Evolutionary conservation across 768 basidiomycete genomes (phyloP), one percentile per base, ranked within the genome.

Genomic region (Tylopilus felleus): DNA sequence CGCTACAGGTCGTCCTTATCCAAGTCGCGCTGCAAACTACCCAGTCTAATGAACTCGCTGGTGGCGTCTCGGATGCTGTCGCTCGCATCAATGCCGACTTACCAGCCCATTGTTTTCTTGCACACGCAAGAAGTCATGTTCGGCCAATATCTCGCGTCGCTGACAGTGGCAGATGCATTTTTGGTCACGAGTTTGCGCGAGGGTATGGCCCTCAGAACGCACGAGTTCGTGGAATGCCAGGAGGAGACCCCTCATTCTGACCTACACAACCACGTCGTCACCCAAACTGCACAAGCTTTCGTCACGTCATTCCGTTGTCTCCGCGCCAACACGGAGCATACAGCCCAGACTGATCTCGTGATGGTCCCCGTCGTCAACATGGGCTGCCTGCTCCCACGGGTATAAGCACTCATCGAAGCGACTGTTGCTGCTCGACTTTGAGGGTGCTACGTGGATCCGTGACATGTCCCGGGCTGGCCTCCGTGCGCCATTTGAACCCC

Each of bases 21-120:
- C 93, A 94, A 71, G 86, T 94, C 5, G 91, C 93, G 0, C 77
- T 94, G 4, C 86, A 89, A 57, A 93, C 91, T 0, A 88, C 88
- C 1, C 81, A 88, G 57, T 80, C 79, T 57, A 89, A 88, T 63
- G 89, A 92, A 60, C 65, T 81, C 2, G 85, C 88, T 0, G 87
- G 86, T 3, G 81, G 81, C 39, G 87, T 91, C 5, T 78, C 86
- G 7, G 88, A 91, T 58, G 62, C 61, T 16, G 86, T 93, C 49
- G 81, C 90, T 1, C 83, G 86, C 31, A 84, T 94, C 72, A 93
- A 93, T 68, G 84, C 87, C 93, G 48, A 93, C 91, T 0, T 93
- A 92, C 66, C 91, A 92, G 61, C 92, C 92, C 12, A 80, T 93
- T 43, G 86, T 93, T 25, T 92, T 93, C 73, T 71, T 93, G 46